phyloP scores from a whole-genome alignment of 768 basidiomycete species.

The Suillus cothurnatus region DNA sequence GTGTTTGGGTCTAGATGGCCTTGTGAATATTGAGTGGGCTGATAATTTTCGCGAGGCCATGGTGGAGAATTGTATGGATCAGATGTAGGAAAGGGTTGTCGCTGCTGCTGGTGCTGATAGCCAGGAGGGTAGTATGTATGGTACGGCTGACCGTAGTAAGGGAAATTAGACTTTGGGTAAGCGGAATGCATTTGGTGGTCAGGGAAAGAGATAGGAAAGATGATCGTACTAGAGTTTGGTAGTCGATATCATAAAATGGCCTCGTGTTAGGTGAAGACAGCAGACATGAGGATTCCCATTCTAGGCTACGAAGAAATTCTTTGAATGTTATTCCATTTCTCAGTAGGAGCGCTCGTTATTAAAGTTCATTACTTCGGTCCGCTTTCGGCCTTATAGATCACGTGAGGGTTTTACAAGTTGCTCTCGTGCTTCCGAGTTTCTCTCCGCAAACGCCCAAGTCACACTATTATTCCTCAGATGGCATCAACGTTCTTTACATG shows the following conservation, averaged over 20 bases:
- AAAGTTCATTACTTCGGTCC: background rate
- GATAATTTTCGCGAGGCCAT: constrained; percentile 41
- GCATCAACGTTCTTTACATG: constrained; percentile 86
- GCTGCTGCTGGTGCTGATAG: constrained; percentile 24
- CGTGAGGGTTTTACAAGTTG: constrained; percentile 8
- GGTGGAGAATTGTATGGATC: constrained; percentile 37
- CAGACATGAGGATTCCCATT: constrained; percentile 29
- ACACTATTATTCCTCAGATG: constrained; percentile 43
- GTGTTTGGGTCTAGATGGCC: constrained; percentile 19
- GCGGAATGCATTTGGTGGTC: constrained; percentile 30
- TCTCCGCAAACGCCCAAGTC: constrained; percentile 2
- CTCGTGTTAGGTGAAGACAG: background rate
- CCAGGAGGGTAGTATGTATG: constrained; percentile 39
- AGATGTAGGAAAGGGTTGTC: constrained; percentile 12
- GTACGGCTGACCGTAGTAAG: constrained; percentile 47
- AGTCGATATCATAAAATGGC: constrained; percentile 3
- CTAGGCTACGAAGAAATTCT: constrained; percentile 28
- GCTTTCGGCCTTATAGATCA: constrained; percentile 9
- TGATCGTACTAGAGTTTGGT: background rate
- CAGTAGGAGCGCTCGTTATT: background rate
- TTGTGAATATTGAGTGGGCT: constrained; percentile 26
- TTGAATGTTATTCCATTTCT: background rate
- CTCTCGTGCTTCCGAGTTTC: background rate
- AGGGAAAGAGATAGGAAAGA: constrained; percentile 8
- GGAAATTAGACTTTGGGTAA: constrained; percentile 42